Percentiles rank a stretch among this genome's conserved stretches.
phyloP scores from a whole-genome alignment of 1,284 basidiomycete genomes.

The Ganoderma resinaceum region DNA sequence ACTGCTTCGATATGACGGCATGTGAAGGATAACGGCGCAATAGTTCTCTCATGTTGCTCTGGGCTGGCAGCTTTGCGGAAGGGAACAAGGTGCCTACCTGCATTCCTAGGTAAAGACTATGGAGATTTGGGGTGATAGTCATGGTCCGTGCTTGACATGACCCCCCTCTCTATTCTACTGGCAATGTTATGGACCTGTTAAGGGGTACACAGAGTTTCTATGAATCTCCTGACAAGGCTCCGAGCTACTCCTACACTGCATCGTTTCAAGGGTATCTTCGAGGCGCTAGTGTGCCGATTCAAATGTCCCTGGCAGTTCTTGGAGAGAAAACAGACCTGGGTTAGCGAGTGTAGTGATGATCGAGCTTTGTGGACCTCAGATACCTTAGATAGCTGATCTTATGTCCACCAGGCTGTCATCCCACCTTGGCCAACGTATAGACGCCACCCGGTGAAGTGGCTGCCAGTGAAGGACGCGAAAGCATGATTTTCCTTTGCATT shows the following conservation, averaged over 20 bases:
- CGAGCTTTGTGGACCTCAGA: neutral
- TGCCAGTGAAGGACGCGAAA: slow-evolving; percentile 46
- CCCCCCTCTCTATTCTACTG: neutral
- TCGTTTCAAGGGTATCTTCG: no score
- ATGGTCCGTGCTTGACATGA: neutral
- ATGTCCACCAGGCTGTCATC: slow-evolving; percentile 57
- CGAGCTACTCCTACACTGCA: no score
- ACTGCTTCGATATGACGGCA: neutral
- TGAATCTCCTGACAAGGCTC: no score
- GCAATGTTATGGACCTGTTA: neutral
- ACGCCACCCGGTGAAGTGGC: slow-evolving; percentile 69
- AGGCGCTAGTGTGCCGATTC: no score
- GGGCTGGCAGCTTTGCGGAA: neutral
- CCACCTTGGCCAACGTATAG: slow-evolving; percentile 78
- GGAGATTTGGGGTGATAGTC: neutral
- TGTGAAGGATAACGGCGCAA: no score
- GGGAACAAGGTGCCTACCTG: neutral
- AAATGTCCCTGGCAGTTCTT: no score
- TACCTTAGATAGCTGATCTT: neutral
- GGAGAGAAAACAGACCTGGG: no score
- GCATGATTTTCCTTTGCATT: slow-evolving; percentile 12
- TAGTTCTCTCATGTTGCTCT: neutral
- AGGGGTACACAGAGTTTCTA: no score
- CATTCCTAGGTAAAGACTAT: neutral
- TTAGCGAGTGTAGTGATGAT: neutral